phyloP scores from a whole-genome alignment of 805 yeast genomes.

The Sugiyamaella chiloensis region DNA sequence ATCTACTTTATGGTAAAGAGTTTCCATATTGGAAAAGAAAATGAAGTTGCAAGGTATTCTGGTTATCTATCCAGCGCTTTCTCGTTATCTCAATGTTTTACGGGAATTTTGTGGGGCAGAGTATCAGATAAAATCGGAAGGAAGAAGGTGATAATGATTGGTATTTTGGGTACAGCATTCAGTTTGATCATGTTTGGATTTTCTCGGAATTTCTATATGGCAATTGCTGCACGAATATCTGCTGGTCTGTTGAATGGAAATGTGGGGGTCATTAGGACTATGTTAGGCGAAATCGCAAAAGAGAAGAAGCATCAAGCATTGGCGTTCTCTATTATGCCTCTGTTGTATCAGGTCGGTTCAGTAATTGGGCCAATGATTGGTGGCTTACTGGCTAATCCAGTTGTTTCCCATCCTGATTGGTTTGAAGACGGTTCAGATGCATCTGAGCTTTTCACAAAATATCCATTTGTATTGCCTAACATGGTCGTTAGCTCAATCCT shows the following conservation, averaged over 20 bases:
- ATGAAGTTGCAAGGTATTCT: constrained; percentile 53
- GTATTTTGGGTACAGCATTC: constrained; percentile 50
- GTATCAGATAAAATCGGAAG: constrained; percentile 53
- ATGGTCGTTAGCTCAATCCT: constrained; percentile 42
- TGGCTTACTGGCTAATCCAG: constrained; percentile 48
- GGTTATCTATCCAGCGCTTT: constrained; percentile 59
- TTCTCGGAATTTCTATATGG: constrained; percentile 48
- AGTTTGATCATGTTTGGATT: constrained; percentile 52
- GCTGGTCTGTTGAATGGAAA: constrained; percentile 61
- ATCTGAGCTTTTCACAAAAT: constrained; percentile 28
- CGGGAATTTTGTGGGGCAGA: constrained; percentile 57
- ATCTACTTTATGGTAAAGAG: constrained; percentile 58
- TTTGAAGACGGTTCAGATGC: constrained; percentile 11
- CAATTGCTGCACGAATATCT: constrained; percentile 49
- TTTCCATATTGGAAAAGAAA: constrained; percentile 44
- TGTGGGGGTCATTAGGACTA: constrained; percentile 56
- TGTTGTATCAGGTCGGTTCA: constrained; percentile 58
- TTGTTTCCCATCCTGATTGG: constrained; percentile 28
- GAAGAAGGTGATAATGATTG: constrained; percentile 49
- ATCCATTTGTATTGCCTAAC: constrained; percentile 54
- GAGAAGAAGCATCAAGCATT: constrained; percentile 57
- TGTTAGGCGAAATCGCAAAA: constrained; percentile 55
- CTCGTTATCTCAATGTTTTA: constrained; percentile 55
- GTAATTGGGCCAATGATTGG: constrained; percentile 60
- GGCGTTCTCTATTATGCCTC: constrained; percentile 58